These are phyloP conservation scores for Botrytis pseudocinerea DNA, from an alignment of 2,329 filamentous ascomycete genomes.

Conservation along the genomic window DNA sequence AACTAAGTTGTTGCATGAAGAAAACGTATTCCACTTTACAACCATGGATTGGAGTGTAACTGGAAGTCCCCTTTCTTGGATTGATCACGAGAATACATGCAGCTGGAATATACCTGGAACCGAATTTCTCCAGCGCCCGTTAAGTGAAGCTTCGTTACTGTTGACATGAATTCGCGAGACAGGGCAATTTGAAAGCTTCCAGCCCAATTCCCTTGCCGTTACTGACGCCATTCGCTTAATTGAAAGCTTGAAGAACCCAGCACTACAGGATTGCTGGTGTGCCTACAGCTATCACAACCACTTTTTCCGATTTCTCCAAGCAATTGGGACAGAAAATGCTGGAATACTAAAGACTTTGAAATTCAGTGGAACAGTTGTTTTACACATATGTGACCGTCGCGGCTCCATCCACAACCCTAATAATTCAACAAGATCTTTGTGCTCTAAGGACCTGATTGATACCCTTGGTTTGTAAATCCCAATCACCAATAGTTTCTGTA, in stretches of 20 bases:
- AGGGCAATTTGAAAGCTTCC: neutral
- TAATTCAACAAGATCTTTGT: neutral
- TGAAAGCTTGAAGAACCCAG: neutral
- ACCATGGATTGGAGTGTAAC: neutral
- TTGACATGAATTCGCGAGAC: accelerated
- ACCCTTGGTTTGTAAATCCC: neutral
- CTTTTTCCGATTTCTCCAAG: neutral
- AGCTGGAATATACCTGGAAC: accelerated
- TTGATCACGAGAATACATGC: accelerated
- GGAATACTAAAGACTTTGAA: neutral
- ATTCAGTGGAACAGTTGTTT: neutral
- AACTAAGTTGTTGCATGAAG: neutral
- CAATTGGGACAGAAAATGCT: neutral
- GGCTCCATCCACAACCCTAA: neutral
- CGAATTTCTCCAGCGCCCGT: neutral
- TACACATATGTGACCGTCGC: neutral
- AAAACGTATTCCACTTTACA: neutral
- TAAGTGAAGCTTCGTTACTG: neutral
- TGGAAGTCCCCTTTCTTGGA: neutral
- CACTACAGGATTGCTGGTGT: accelerated
- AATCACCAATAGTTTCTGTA: neutral
- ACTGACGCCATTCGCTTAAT: neutral
- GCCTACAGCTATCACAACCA: neutral
- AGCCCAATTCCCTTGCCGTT: too few relatives aligned
- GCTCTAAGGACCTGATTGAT: neutral